Evolutionary conservation across 345 rosid genomes (phyloP), one percentile per base, ranked within the genome.

Genomic region (Balakata baccata): DNA sequence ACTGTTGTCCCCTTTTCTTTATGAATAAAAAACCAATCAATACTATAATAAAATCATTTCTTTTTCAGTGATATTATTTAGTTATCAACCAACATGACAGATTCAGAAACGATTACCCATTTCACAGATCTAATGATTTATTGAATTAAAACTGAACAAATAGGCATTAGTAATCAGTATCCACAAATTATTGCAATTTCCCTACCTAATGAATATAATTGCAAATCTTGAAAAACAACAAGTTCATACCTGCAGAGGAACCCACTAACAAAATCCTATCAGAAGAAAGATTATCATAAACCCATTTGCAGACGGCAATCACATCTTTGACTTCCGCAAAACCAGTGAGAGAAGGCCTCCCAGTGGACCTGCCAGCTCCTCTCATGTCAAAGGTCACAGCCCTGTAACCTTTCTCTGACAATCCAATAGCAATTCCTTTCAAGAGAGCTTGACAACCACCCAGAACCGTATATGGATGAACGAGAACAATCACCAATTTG

Each of bases 371-470:
- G 1, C 97, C 93, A 16, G 86, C 98, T 29, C 99, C 96, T 84
- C 97, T 89, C 80, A 92, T 92, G 74, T 95, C 99, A 76, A 92
- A 95, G 49, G 98, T 93, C 51, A 89, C 92, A 52, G 97, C 83
- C 20, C 29, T 72, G 77, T 76, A 88, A 45, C 97, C 96, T 17
- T 82, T 88, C 6, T 49, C 80, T 2, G 93, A 92, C 57, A 95
- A 51, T 49, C 87, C 87, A 80, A 83, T 79, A 8, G 97, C 94
- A 23, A 95, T 89, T 63, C 98, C 97, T 76, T 70, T 84, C 73
- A 93, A 78, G 37, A 92, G 88, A 57, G 72, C 89, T 70, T 92
- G 97, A 74, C 89, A 89, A 45, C 97, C 98, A 68, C 98, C 98
- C 74, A 92, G 62, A 37, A 92, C 81, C 11, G 99, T 84, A 83